Conservation (phyloP, 1,284 basidiomycete species). For the Marasmius oreades region DNA sequence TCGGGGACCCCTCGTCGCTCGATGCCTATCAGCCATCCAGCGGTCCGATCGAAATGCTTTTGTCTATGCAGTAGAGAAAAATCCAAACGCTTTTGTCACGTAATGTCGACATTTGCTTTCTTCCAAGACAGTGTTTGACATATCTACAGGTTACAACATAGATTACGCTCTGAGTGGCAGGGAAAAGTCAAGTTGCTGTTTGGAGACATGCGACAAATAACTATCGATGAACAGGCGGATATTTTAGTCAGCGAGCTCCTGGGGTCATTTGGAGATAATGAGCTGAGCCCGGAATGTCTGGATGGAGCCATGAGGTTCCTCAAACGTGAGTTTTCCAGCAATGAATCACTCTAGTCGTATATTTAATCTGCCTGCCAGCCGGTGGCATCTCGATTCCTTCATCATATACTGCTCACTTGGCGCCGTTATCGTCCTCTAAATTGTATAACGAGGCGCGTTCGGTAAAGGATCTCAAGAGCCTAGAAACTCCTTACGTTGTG, state of each 20-base stretch:
- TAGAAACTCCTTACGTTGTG: constrained; percentile 97
- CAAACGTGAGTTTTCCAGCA: constrained; percentile 60
- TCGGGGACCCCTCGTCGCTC: constrained; percentile 89
- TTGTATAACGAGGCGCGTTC: constrained; percentile 79
- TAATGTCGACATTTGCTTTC: constrained; percentile 37
- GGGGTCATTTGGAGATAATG: constrained; percentile 98
- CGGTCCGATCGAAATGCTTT: constrained; percentile 64
- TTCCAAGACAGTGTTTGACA: constrained; percentile 14
- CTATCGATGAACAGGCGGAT: constrained; percentile 84
- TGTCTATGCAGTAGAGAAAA: constrained; percentile 95
- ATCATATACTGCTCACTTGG: constrained; percentile 93
- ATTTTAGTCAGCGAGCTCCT: constrained; percentile 95
- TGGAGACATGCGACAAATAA: constrained; percentile 90
- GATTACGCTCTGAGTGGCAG: constrained; percentile 82
- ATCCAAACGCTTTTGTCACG: constrained; percentile 91
- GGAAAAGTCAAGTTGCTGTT: constrained; percentile 77
- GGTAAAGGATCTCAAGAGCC: constrained; percentile 57
- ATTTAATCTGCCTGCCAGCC: constrained; percentile 40
- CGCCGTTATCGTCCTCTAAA: constrained; percentile 91
- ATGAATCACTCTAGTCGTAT: constrained; percentile 1
- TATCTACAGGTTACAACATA: constrained; percentile 69
- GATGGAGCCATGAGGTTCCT: constrained; percentile 93
- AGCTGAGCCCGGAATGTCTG: constrained; percentile 95
- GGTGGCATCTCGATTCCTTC: constrained; percentile 94
- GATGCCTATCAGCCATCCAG: constrained; percentile 77